Evolutionary conservation across 1,284 basidiomycete genomes (phyloP), one percentile per base, ranked within the genome.

Genomic region (Boletus semigastroideus): DNA sequence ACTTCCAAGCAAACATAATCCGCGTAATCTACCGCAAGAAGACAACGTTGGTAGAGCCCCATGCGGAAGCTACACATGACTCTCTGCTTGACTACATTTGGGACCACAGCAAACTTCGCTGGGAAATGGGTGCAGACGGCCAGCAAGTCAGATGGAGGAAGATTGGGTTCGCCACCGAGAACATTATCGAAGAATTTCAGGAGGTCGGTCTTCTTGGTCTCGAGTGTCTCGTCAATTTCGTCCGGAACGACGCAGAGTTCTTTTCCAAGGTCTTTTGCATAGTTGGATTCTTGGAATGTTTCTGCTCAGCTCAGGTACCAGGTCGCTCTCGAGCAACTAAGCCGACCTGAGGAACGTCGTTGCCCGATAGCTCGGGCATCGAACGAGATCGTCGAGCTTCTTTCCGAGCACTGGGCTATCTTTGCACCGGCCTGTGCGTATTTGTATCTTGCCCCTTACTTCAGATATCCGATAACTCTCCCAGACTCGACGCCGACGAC

Each of bases 1-100:
- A 95, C 62, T 97, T 96, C 69, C 94, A 97, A 76, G 85, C 89
- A 38, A 93, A 93, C 68, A 84, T 94, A 61, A 79, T 92, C 49
- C 82, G 90, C 27, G 83, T 94, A 16, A 86, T 87, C 2, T 87
- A 92, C 62, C 82, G 86, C 46, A 87, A 87, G 67, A 92, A 95
- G 69, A 84, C 79, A 8, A 89, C 86, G 0, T 72, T 83, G 3
- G 88, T 97, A 30, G 83, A 92, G 58, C 83, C 87, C 4, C 80
- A 83, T 25, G 70, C 72, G 39, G 82, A 87, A 57, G 74, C 78
- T 3, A 70, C 74, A 0, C 90, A 94, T 61, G 78, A 77, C 28
- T 76, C 76, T 14, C 77, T 83, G 44, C 74, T 96, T 17, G 73
- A 82, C 17, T 85, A 80, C 56, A 86, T 95, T 52, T 94, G 92